These are phyloP conservation scores for Saprolegnia diclina DNA, from an alignment of 352 stramenopile genomes.

Conservation along the genomic window DNA sequence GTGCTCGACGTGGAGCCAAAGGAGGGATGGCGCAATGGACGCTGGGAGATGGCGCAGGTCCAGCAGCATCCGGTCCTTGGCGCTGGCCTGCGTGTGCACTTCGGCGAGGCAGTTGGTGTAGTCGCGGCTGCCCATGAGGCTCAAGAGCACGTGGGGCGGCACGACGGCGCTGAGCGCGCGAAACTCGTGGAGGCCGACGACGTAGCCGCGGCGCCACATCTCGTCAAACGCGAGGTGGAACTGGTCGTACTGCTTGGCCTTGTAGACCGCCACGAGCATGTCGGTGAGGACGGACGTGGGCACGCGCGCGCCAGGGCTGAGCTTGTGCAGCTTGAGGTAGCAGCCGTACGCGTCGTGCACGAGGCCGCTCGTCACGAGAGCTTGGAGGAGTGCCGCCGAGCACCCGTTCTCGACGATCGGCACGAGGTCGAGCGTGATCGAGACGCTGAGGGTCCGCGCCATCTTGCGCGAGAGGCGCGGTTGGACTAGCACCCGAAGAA, in stretches of 20 bases:
- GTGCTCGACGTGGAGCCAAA: not conserved
- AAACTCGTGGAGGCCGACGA: slow-evolving; percentile 13
- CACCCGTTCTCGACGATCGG: slow-evolving; percentile 13
- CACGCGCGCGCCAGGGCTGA: not conserved
- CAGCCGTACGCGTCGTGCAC: slow-evolving; percentile 12
- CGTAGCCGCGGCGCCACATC: slow-evolving; percentile 16
- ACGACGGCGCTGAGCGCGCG: slow-evolving; percentile 14
- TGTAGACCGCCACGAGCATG: slow-evolving; percentile 23
- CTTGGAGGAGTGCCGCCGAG: slow-evolving; percentile 7
- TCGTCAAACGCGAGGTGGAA: slow-evolving; percentile 24
- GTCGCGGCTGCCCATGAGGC: slow-evolving; percentile 12
- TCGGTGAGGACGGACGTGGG: slow-evolving; percentile 16
- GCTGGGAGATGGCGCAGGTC: slow-evolving; percentile 8
- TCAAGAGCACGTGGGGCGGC: slow-evolving; percentile 11
- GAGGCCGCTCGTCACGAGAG: slow-evolving; percentile 11
- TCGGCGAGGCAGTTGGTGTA: slow-evolving; percentile 18
- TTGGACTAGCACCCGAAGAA: slow-evolving; percentile 11
- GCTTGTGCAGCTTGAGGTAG: slow-evolving; percentile 10
- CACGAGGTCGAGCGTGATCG: slow-evolving; percentile 13
- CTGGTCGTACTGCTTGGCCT: slow-evolving; percentile 12
- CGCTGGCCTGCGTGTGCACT: not conserved
- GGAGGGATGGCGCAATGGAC: not conserved
- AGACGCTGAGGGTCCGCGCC: not conserved
- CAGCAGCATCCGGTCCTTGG: not conserved
- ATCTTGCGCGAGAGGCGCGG: not conserved